phyloP scores from a whole-genome alignment of 179 eudicot species.

The Patellifolia procumbens region DNA sequence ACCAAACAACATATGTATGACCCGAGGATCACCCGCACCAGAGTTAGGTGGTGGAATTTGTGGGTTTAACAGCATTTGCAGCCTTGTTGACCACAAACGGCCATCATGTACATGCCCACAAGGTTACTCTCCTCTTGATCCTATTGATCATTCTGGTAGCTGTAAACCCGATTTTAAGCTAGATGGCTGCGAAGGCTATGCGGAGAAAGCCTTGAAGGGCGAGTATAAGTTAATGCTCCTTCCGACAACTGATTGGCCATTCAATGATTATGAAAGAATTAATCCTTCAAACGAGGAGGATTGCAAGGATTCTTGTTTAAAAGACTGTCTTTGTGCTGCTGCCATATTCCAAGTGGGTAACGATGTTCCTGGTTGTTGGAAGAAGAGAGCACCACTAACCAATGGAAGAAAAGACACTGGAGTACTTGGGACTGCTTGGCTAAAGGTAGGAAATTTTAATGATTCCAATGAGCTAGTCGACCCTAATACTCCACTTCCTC shows the following conservation, averaged over 20 bases:
- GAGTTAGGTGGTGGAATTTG: conserved; percentile 25
- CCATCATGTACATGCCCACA: conserved; percentile 39
- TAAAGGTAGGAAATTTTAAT: not conserved
- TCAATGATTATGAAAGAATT: not conserved
- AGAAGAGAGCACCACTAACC: conserved; percentile 3
- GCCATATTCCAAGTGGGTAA: not conserved
- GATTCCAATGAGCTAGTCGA: not conserved
- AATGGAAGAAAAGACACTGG: not conserved
- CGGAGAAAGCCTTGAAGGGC: not conserved
- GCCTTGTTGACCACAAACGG: conserved; percentile 17
- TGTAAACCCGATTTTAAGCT: conserved; percentile 35
- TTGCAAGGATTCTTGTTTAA: not conserved
- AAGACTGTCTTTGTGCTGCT: conserved; percentile 11
- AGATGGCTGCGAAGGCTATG: conserved; percentile 14
- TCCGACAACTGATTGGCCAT: not conserved
- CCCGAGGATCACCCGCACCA: not conserved
- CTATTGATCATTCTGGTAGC: conserved; percentile 29
- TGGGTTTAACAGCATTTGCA: conserved; percentile 45
- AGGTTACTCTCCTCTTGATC: conserved; percentile 31
- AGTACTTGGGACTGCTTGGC: not conserved
- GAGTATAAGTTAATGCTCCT: not conserved
- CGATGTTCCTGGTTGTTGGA: not conserved
- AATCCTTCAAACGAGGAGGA: not conserved
- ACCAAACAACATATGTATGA: conserved; percentile 26
- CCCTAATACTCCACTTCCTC: not conserved